Evolutionary conservation across 1,284 basidiomycete genomes (phyloP), one percentile per base, ranked within the genome.

Genomic region (Marasmius sp.): DNA sequence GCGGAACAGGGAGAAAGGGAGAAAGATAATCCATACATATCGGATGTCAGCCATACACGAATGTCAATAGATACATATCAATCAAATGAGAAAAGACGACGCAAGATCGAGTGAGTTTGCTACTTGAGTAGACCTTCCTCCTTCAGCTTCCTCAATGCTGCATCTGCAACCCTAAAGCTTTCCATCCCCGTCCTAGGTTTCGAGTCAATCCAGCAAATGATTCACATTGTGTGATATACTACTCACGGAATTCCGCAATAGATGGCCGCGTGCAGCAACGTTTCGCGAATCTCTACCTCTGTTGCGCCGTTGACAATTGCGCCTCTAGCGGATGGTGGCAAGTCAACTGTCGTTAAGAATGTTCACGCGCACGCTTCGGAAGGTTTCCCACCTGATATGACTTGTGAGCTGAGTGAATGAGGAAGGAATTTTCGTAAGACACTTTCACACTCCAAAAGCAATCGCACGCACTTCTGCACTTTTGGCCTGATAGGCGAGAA

Each of bases 231-330:
- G 27, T 20, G 34, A 34, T 8, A 7, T 14, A 34, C 27, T 27
- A 59, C 61, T 14, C 47, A 62, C 6, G 77, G 78, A 36, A 78
- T 76, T 0, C 79, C 79, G 60, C 74, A 61, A 59, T 80, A 79
- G 7, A 77, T 69, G 20, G 78, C 71, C 0, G 75, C 70, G 54
- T 80, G 78, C 51, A 79, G 61, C 36, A 80, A 65, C 0, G 77
- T 78, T 63, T 80, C 78, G 36, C 75, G 67, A 39, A 80, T 79
- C 57, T 80, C 78, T 2, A 76, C 63, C 56, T 79, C 75, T 6
- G 74, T 72, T 8, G 74, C 75, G 6, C 77, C 78, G 58, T 79
- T 79, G 33, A 71, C 72, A 9, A 78, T 70, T 8, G 78, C 77
- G 6, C 78, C 77, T 57, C 77, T 79, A 43, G 18, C 16, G 33